A percentile compares a stretch with the other conserved stretches of the same genome.
Conservation (phyloP, 1,284 basidiomycete genomes). For the Puccinia hordei region DNA sequence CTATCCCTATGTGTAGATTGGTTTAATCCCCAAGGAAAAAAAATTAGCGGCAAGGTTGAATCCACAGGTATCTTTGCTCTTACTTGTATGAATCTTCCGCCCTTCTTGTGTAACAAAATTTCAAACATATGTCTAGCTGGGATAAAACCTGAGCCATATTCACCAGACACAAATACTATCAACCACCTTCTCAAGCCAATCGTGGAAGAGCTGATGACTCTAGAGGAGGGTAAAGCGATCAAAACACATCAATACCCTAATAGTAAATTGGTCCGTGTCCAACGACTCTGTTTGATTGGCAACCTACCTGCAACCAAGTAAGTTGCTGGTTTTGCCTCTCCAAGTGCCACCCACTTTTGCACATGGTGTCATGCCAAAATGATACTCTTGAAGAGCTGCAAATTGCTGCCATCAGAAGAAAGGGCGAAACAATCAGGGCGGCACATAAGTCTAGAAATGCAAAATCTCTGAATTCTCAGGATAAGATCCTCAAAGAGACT, state of each 20-base stretch:
- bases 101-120: neutral
- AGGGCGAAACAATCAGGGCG: too few relatives aligned
- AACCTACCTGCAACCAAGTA: neutral
- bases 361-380: too few relatives aligned
- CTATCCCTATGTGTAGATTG: constrained; percentile 15
- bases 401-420: too few relatives aligned
- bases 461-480: too few relatives aligned
- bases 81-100: constrained; percentile 28
- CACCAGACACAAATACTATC: neutral
- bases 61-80: neutral
- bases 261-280: neutral
- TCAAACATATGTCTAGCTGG: constrained; percentile 18
- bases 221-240: neutral
- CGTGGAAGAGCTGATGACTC: neutral
- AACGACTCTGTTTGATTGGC: neutral
- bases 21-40: constrained; percentile 15
- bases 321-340: constrained; percentile 15
- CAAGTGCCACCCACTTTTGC: too few relatives aligned
- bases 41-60: neutral
- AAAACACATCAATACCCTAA: neutral
- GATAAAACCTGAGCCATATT: constrained; percentile 12
- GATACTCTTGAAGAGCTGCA: too few relatives aligned
- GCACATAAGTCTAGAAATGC: too few relatives aligned
- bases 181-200: constrained; percentile 14
- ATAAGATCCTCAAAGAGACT: too few relatives aligned